phyloP scores from a whole-genome alignment of 1,284 basidiomycete genomes.

The Leccinum angustisporum region DNA sequence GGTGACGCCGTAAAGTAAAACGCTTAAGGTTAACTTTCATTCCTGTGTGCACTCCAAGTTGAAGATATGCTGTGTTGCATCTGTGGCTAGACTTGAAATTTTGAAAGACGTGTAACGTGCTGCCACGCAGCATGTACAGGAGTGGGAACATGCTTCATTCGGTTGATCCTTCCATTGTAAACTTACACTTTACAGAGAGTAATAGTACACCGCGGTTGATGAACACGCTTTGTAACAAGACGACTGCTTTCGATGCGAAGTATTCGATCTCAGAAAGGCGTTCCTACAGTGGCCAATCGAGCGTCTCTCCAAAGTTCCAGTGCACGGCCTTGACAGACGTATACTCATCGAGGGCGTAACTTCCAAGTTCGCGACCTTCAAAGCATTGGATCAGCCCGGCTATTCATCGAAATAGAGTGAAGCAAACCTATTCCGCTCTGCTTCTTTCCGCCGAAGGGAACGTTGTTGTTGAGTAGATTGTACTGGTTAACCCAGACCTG shows the following conservation, averaged over 20 bases:
- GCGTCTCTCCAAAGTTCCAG: constrained; percentile 82
- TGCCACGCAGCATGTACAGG: constrained; percentile 12
- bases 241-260: background rate
- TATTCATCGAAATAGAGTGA: constrained; percentile 18
- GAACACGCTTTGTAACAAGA: constrained; percentile 2
- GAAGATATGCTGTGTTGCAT: background rate
- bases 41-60: constrained; percentile 16
- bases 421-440: constrained; percentile 64
- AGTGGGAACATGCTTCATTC: constrained; percentile 20
- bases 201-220: constrained; percentile 3
- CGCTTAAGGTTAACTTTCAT: constrained; percentile 7
- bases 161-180: constrained; percentile 7
- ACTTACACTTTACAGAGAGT: constrained; percentile 20
- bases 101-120: constrained; percentile 1
- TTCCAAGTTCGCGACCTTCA: constrained; percentile 83
- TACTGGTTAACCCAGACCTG: constrained; percentile 92
- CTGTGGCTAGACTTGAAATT: background rate
- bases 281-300: constrained; percentile 72
- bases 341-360: constrained; percentile 82
- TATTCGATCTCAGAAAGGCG: background rate
- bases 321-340: constrained; percentile 85
- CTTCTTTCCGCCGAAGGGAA: constrained; percentile 94
- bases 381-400: constrained; percentile 8
- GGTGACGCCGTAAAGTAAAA: background rate
- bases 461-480: constrained; percentile 76